A percentile compares a stretch with the other conserved stretches of the same genome.
phyloP scores from a whole-genome alignment of 148 eudicot species.

The Nyssa sinensis region DNA sequence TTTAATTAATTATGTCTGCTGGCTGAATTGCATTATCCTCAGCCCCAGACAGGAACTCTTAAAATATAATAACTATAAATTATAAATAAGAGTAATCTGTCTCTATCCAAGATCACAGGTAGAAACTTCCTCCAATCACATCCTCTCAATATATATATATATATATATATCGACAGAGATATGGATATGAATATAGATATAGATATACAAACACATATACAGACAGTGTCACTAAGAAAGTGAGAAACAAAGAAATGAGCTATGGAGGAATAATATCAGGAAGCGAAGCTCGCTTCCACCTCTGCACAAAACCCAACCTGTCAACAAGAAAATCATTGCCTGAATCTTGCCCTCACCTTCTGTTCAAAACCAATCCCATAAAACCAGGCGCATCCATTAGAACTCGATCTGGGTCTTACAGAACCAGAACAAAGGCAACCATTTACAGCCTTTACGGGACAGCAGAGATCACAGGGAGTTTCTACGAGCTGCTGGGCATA shows the following conservation, averaged over 20 bases:
- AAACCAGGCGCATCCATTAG: background rate
- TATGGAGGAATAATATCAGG: conserved; percentile 5
- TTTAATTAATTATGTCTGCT: background rate
- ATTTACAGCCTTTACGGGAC: background rate
- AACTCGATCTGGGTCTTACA: background rate
- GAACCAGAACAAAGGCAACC: conserved; percentile 8
- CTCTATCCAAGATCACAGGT: background rate
- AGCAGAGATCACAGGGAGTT: conserved; percentile 1
- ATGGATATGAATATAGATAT: background rate
- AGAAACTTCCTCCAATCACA: background rate
- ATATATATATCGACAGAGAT: too few relatives aligned
- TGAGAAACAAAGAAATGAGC: conserved; percentile 1
- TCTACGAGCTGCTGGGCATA: conserved; percentile 29
- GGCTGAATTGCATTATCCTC: background rate
- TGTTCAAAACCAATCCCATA: background rate
- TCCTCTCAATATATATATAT: too few relatives aligned
- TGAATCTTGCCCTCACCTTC: background rate
- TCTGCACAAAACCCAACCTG: background rate
- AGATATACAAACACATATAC: background rate
- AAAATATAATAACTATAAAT: too few relatives aligned
- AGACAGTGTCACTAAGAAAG: background rate
- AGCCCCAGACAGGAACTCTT: too few relatives aligned
- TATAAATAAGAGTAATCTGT: background rate
- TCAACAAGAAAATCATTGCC: background rate
- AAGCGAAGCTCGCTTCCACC: conserved; percentile 4